Base-by-base conservation (phyloP, 768 basidiomycete species). In the Chiua virens region DNA sequence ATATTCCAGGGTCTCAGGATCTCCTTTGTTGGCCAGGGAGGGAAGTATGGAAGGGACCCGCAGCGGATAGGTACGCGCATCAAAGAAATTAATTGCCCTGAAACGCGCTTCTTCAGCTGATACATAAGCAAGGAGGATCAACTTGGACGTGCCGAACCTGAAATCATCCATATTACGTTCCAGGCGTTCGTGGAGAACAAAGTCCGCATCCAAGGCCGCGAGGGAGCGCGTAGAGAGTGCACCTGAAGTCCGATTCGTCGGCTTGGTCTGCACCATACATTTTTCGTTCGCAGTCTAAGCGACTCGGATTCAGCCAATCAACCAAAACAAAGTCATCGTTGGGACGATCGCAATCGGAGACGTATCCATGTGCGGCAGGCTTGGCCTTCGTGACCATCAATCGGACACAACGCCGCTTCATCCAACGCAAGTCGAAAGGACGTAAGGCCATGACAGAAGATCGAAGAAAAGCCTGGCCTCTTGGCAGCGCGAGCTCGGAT, bases 241-340 rank as follows among this genome's bases (percentile, higher is more conserved):
- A 55, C 55, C n/a, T 53, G 44, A 52, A 51, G 37, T 14, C 42
- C 0, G 45, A 50, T 10, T 40, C 51, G 5, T 21, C 25, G 8
- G 20, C 37, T 17, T 49, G 55, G 55, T 55, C 57, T 30, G 46
- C 54, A 17, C 51, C 56, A 9, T 61, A 54, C 28, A 56, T 66
- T 42, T 59, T 64, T 30, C 66, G 68, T 36, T 63, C 66, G 17
- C 56, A 57, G 15, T 65, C 66, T 3, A 65, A 65, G 28, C 52
- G 59, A 36, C 18, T 21, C 22, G 30, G 44, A 35, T 27, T 17
- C 51, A 20, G 27, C 11, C 17, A 22, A 37, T 10, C 22, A 8
- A 17, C 35, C 3, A 45, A 43, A 42, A 36, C 35, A 35, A 52
- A 50, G 4, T n/a, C 28, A 5, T 14, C 42, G 8, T 44, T 65